Evolutionary conservation across 2,329 filamentous ascomycete genomes (phyloP), one percentile per base, ranked within the genome.

Genomic region (Neofusicoccum sp.): DNA sequence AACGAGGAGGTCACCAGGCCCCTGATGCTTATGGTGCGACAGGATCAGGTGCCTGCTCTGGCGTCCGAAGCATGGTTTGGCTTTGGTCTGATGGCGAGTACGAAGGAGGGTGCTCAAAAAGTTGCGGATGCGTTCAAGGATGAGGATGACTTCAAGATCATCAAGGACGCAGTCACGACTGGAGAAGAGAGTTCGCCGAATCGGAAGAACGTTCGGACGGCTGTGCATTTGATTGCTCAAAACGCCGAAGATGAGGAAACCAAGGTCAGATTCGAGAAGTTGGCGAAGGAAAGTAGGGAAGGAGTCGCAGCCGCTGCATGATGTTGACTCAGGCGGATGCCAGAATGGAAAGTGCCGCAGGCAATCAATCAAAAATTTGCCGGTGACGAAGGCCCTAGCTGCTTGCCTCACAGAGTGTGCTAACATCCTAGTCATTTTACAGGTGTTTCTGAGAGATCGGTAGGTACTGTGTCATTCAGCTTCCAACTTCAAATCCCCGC

Each of bases 41-140:
- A 61, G 24, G 49, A 57, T 9, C 59, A 61, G 43, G 51, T 61
- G 33, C 41, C 49, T 6, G 51, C 51, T 20, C 45, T 61, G 24
- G 43, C 41, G 33, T 34, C 59, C 16, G 59, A 61, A 41, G 59
- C 40, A 16, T 57, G 49, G 59, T 57, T 61, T 14, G 59, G 59
- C 12, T 40, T 61, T n/a, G 51, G 59, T 4, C n/a, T 61, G 31
- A 33, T 61, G 33, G 59, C 59, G 26, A n/a, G 30, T 12, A 12
- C 41, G 12, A 14, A 30, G n/a, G 49, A 47, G 34, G 59, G 59
- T n/a, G 59, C 48, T 26, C 33, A 41, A 6, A 48, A 41, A 14
- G 51, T 49, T 7, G 49, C 26, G 33, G 59, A 47, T 6, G 41
- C 33, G 26, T 61, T 61, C 38, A 24, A 24, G 16, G 49, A 41